These are phyloP conservation scores for Beauveria brongniartii DNA, from an alignment of 2,329 filamentous ascomycete species.

Conservation along the genomic window DNA sequence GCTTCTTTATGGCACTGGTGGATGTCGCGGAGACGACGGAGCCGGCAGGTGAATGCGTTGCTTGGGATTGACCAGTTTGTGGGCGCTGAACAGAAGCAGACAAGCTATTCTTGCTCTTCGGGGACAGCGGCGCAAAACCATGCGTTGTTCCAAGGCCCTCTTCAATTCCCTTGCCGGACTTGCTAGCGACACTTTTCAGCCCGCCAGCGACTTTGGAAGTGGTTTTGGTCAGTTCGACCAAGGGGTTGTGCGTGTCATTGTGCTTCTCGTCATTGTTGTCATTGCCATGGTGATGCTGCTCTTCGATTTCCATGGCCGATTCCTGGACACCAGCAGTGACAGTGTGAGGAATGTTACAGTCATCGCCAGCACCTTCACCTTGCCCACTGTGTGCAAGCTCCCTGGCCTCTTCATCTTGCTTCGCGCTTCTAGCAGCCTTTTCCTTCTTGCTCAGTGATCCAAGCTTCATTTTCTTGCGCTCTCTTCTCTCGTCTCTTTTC, in stretches of 20 bases:
- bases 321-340: conserved; percentile 39
- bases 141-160: conserved; percentile 46
- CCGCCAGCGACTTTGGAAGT: not conserved
- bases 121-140: conserved; percentile 34
- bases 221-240: not conserved
- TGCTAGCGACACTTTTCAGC: conserved; percentile 15
- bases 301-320: conserved; percentile 17
- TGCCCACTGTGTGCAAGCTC: conserved; percentile 40
- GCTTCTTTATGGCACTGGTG: conserved; percentile 19
- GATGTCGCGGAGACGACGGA: conserved; percentile 33
- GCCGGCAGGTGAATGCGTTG: conserved; percentile 27
- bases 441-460: conserved; percentile 45
- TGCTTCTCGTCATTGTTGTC: conserved; percentile 21
- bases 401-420: conserved; percentile 42
- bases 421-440: conserved; percentile 36
- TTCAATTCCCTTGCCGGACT: conserved; percentile 42
- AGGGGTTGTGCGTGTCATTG: conserved; percentile 14
- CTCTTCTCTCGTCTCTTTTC: conserved; percentile 56
- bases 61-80: conserved; percentile 25
- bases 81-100: conserved; percentile 2
- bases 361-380: conserved; percentile 44
- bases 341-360: conserved; percentile 45
- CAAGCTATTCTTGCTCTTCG: conserved; percentile 13
- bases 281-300: conserved; percentile 13
- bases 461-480: conserved; percentile 43